Evolutionary conservation across 169 alveolate genomes (phyloP), one percentile per base, ranked within the genome.

Genomic region (Plasmodium reichenowi): DNA sequence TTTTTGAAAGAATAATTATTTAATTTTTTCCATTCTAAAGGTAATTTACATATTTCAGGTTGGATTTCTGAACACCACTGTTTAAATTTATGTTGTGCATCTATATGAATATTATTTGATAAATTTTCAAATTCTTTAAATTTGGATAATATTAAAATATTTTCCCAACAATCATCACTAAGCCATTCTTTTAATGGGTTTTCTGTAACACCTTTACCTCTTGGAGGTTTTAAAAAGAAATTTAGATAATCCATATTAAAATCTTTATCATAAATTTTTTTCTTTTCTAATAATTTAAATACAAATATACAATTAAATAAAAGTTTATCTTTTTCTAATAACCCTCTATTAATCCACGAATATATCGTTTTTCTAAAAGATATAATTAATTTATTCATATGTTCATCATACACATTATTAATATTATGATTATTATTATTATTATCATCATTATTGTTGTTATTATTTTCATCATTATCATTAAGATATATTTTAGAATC

Each of bases 1-100:
- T 98, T 98, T 92, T 97, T 97, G 98, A 98, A 97, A 48, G 99
- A 98, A 96, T 94, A 94, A 54, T 91, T 54, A 73, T 97, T 98
- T 29, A 97, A 95, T 83, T 96, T 95, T 95, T 98, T 97, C 99
- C 99, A 97, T 88, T 98, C 99, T 48, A 97, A 95, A 26, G 99
- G 99, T 76, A 98, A 92, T 90, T 97, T 97, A 72, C 95, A 97
- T 72, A 95, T 97, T 93, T 98, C 99, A 2, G 99, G 99, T 32
- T 94, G 93, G 2, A 96, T 88, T 93, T 98, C 99, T 74, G 97
- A 97, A 92, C 96, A 97, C 99, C 99, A 98, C 85, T 98, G 99
- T 89, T 96, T 96, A 96, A 98, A 97, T 74, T 98, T 96, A 70
- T 94, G 94, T 17, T 99, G 98, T 43, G 99, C 98, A 89, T 98